Evolutionary conservation across 2,329 filamentous ascomycete species (phyloP), one percentile per base, ranked within the genome.

Genomic region (Thelonectria discophora): DNA sequence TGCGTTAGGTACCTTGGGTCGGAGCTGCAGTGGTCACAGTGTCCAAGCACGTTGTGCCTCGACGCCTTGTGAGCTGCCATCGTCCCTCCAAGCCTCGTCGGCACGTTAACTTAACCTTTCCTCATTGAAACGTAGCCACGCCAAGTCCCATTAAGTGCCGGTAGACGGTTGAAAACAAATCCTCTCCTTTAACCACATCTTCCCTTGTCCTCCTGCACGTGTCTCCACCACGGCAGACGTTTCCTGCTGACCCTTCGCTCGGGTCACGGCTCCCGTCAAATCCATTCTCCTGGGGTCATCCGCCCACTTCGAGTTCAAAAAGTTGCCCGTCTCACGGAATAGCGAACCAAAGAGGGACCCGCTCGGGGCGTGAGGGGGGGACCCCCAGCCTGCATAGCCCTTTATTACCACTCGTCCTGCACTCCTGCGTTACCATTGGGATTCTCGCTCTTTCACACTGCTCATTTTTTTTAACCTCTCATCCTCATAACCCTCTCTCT

Each of bases 191-290:
- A n/a, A n/a, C n/a, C n/a, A n/a, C n/a, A n/a, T n/a, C n/a, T n/a
- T n/a, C n/a, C n/a, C n/a, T n/a, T n/a, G 4, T 24, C 24, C 24
- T 4, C 21, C 42, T 34, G 52, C 53, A 54, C 56, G 34, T 32
- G 52, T 61, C 53, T 57, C 62, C 62, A 64, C 56, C 50, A 50
- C 42, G 49, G 43, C 39, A 45, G 24, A 58, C 63, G n/a, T 49
- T 60, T 59, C 65, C 69, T 65, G 69, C 69, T 71, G 69, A 71
- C 68, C 68, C n/a, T n/a, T 60, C 39, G 49, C 39, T 47, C 56
- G 54, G 62, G 69, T 71, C 69, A 71, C 69, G 69, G 60, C 62
- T 63, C 58, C 55, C 65, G 50, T 27, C 42, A n/a, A 50, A 21
- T 18, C 39, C 15, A 18, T n/a, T 9, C 4, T 30, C 59, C 17